Conservation (phyloP, 2,329 filamentous ascomycete genomes). For the Aspergillus fructus region DNA sequence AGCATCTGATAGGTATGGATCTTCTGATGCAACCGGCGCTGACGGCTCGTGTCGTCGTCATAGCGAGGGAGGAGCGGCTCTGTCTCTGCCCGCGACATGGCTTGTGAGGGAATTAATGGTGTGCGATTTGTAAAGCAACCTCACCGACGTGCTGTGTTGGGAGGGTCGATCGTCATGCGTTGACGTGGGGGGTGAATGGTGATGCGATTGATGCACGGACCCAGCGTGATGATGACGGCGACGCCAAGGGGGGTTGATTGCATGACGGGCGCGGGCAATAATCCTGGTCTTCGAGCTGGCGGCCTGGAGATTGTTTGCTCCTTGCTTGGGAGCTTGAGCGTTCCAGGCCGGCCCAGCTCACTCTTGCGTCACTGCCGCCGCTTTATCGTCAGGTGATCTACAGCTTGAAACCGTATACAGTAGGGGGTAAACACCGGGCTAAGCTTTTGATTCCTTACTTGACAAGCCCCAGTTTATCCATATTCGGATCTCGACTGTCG, state of each 20-base stretch:
- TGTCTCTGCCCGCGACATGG: constrained; percentile 58
- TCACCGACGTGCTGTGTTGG: constrained; percentile 9
- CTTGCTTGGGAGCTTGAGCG: constrained; percentile 1
- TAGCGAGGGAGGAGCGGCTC: constrained; percentile 78
- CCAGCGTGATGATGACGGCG: neutral
- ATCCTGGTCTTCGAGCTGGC: neutral
- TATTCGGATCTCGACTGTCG: neutral
- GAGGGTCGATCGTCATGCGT: neutral
- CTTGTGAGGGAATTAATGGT: constrained; percentile 6
- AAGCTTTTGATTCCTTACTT: neutral
- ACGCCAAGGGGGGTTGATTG: constrained; percentile 2
- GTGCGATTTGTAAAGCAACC: neutral
- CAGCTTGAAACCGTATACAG: neutral
- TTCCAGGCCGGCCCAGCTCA: constrained; percentile 9
- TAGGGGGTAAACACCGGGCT: neutral
- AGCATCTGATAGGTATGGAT: constrained; percentile 92
- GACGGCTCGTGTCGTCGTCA: constrained; percentile 71
- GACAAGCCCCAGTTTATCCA: neutral
- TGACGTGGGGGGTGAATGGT: neutral
- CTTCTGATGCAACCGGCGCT: constrained; percentile 80
- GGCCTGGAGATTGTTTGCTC: neutral
- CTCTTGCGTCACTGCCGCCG: constrained; percentile 23
- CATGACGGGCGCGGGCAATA: constrained; percentile 1
- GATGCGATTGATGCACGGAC: constrained; percentile 3
- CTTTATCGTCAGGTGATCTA: constrained; percentile 21